These are phyloP conservation scores for Huntiella omanensis DNA, from an alignment of 2,329 filamentous ascomycete species.

Conservation along the genomic window DNA sequence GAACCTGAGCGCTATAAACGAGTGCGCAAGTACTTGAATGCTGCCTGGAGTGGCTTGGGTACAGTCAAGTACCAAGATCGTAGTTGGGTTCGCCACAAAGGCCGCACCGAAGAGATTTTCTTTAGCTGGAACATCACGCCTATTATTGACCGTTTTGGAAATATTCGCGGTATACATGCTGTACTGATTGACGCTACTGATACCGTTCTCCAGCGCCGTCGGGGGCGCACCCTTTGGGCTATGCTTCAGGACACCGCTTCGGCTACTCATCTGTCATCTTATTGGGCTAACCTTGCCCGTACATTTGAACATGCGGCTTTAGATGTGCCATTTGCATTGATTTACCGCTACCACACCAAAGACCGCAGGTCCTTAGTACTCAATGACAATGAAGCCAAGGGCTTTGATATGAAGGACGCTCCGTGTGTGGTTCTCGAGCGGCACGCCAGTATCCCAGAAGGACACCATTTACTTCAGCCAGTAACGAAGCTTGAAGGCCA, in stretches of 20 bases:
- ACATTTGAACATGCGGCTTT: conserved; percentile 56
- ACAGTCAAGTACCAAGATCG: conserved; percentile 73
- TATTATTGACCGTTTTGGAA: conserved; percentile 53
- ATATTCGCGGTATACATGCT: conserved; percentile 60
- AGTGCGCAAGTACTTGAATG: conserved; percentile 47
- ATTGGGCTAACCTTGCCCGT: conserved; percentile 52
- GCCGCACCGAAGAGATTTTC: conserved; percentile 59
- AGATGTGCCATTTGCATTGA: conserved; percentile 57
- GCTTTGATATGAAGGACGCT: not conserved
- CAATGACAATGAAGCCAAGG: not conserved
- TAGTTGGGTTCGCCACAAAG: conserved; percentile 50
- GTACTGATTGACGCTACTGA: conserved; percentile 67
- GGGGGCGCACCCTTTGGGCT: conserved; percentile 62
- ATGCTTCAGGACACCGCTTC: conserved; percentile 56
- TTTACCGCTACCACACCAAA: conserved; percentile 59
- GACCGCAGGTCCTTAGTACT: conserved; percentile 31
- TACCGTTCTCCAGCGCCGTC: conserved; percentile 56
- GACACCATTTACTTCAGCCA: conserved; percentile 40
- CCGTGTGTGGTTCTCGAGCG: conserved; percentile 46
- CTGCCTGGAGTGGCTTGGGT: conserved; percentile 51
- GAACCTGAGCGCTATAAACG: conserved; percentile 62
- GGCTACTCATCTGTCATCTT: conserved; percentile 52
- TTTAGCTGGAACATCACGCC: conserved; percentile 73
- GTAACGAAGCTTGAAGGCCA: conserved; percentile 51
- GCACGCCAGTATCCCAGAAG: conserved; percentile 45